phyloP scores from a whole-genome alignment of 441 rosid species.

The Dalechampia spathulata region DNA sequence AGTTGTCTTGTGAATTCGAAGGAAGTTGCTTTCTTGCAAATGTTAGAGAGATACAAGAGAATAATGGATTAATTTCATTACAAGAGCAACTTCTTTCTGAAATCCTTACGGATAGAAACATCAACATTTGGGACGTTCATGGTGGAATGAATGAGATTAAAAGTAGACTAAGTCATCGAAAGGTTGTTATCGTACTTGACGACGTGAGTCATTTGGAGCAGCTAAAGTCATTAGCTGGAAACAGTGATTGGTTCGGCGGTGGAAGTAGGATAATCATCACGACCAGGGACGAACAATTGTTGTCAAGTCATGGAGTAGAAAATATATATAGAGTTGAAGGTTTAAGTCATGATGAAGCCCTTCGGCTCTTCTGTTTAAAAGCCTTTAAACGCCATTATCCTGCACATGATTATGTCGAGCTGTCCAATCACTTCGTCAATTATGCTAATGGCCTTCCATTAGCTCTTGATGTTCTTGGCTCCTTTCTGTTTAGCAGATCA shows the following conservation, averaged over 20 bases:
- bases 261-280: conserved; percentile 20
- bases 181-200: conserved; percentile 9
- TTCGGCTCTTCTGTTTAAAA: conserved; percentile 9
- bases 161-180: neutral
- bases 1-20: conserved; percentile 1
- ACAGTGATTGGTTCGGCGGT: conserved; percentile 15
- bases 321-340: conserved; percentile 4
- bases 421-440: neutral
- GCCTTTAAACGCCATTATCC: conserved; percentile 1
- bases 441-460: conserved; percentile 17
- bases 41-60: neutral
- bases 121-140: neutral
- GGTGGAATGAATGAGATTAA: conserved; percentile 1
- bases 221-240: conserved; percentile 12
- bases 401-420: neutral
- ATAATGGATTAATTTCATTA: neutral
- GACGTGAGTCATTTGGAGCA: conserved; percentile 9
- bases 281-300: conserved; percentile 15
- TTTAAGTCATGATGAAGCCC: neutral
- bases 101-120: neutral
- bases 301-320: conserved; percentile 2
- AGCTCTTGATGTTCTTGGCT: conserved; percentile 12
- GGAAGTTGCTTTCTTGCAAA: conserved; percentile 5
- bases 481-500: conserved; percentile 4
- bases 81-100: conserved; percentile 4